Conservation (phyloP, 805 yeast genomes). For the Cyberlindnera nakhonratchasimensis region DNA sequence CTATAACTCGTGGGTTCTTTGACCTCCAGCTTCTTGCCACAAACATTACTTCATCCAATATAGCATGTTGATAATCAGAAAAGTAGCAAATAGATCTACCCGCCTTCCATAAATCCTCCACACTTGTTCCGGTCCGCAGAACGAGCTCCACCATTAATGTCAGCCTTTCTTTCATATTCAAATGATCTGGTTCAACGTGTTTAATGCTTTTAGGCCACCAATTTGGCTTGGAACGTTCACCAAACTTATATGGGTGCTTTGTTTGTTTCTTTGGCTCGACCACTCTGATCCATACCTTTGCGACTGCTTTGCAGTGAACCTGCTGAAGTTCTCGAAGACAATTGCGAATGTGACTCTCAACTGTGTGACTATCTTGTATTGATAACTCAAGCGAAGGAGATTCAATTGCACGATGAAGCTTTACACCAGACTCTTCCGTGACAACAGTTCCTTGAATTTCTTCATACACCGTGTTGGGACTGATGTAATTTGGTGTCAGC, state of each 20-base stretch:
- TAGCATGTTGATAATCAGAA: constrained; percentile 2
- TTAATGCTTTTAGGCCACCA: constrained; percentile 69
- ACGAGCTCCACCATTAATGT: constrained; percentile 42
- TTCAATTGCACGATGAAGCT: constrained; percentile 1
- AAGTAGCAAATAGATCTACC: neutral
- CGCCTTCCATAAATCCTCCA: constrained; percentile 4
- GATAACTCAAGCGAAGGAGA: neutral
- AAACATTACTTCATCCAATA: constrained; percentile 19
- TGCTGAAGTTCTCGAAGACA: constrained; percentile 34
- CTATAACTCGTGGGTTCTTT: neutral
- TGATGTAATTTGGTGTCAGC: neutral
- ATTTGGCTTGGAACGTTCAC: constrained; percentile 46
- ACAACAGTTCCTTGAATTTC: neutral
- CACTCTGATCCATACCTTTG: constrained; percentile 63
- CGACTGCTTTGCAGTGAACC: constrained; percentile 53
- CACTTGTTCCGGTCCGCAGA: constrained; percentile 17
- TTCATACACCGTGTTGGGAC: neutral
- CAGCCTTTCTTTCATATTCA: constrained; percentile 55
- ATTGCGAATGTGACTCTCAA: constrained; percentile 7
- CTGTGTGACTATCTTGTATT: neutral
- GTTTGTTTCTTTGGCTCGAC: constrained; percentile 69
- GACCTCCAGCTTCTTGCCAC: constrained; percentile 7
- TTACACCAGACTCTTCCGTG: neutral
- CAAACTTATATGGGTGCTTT: constrained; percentile 55
- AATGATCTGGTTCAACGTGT: constrained; percentile 74